Conservation (phyloP, 2,329 filamentous ascomycete species). For the Leptographium wingfieldii region DNA sequence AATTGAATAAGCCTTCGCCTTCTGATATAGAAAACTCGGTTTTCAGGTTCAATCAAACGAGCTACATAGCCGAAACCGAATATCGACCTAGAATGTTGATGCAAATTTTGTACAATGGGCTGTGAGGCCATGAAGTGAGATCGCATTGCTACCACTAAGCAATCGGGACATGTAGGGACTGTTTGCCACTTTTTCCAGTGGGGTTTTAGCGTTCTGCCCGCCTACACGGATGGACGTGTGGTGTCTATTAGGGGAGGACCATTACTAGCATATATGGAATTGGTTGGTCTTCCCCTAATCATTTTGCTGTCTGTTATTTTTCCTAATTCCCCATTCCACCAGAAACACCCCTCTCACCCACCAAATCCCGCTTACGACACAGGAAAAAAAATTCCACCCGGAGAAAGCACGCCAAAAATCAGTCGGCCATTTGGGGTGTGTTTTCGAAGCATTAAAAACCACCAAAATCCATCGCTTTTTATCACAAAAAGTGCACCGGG, state of each 20-base stretch:
- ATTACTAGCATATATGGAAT: neutral
- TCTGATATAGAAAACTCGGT: neutral
- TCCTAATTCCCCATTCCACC: neutral
- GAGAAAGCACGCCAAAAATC: conserved; percentile 1
- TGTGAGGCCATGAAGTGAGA: neutral
- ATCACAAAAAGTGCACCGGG: conserved; percentile 41
- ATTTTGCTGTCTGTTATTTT: neutral
- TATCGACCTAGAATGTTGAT: neutral
- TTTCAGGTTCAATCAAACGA: neutral
- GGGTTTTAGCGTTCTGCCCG: neutral
- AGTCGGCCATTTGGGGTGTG: neutral
- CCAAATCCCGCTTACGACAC: conserved; percentile 3
- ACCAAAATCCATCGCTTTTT: conserved; percentile 34
- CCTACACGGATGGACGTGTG: neutral
- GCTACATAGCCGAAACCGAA: neutral
- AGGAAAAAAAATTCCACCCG: conserved; percentile 2
- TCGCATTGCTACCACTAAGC: neutral
- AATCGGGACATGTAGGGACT: neutral
- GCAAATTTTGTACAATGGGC: neutral
- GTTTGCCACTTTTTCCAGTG: neutral
- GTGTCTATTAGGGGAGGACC: neutral
- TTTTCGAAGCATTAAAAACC: conserved; percentile 36
- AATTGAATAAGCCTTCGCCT: neutral
- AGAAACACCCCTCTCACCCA: conserved; percentile 2
- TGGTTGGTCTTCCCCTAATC: neutral